These are phyloP conservation scores for Chrysoporthe cubensis DNA, from an alignment of 2,329 filamentous ascomycete species.

Conservation along the genomic window DNA sequence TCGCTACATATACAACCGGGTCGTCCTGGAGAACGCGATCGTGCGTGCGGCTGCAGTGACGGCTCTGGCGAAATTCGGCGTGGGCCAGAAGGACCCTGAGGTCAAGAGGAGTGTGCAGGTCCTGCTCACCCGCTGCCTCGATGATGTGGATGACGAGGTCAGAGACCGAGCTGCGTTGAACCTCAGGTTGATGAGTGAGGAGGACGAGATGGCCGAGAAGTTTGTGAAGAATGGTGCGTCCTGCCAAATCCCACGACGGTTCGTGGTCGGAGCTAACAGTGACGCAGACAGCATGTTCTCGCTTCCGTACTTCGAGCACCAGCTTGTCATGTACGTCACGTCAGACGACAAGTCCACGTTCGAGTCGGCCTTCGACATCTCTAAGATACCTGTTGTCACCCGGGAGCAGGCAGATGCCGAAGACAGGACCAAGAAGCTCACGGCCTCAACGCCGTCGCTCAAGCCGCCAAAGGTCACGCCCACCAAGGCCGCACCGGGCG, in stretches of 20 bases:
- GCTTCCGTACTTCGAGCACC: constrained; percentile 91
- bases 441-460: constrained; percentile 86
- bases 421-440: constrained; percentile 96
- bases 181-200: constrained; percentile 87
- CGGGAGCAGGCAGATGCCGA: constrained; percentile 95
- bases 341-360: constrained; percentile 88
- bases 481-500: constrained; percentile 69
- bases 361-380: constrained; percentile 83
- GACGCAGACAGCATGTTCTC: constrained; percentile 86
- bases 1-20: constrained; percentile 98
- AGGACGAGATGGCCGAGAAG: constrained; percentile 80
- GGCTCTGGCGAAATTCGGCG: constrained; percentile 94
- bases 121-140: constrained; percentile 87
- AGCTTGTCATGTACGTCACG: constrained; percentile 96
- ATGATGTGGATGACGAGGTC: constrained; percentile 97
- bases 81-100: constrained; percentile 93
- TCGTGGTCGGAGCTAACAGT: not conserved
- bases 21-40: constrained; percentile 95
- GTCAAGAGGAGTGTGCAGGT: constrained; percentile 96
- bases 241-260: constrained; percentile 12
- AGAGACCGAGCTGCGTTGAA: constrained; percentile 94
- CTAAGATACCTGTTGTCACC: constrained; percentile 88
- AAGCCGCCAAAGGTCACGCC: constrained; percentile 87
- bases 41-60: constrained; percentile 95
- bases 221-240: constrained; percentile 89